Evolutionary conservation across 2,329 filamentous ascomycete genomes (phyloP).

Genomic region (Colletotrichum sp.): DNA sequence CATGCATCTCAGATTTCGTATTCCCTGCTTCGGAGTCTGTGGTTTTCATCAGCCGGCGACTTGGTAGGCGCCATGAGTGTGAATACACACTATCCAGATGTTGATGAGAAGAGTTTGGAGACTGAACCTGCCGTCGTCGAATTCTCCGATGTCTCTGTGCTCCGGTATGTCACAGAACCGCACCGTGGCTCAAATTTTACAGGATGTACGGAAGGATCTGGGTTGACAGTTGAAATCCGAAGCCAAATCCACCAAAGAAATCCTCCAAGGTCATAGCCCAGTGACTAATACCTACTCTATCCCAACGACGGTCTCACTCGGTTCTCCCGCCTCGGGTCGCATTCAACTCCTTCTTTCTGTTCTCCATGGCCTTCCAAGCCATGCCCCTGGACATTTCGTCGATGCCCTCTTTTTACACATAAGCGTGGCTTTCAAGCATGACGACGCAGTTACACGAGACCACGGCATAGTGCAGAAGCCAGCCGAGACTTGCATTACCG

Average conservation of each 20-base stretch:
- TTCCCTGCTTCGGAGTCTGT: background rate
- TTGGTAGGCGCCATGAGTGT: background rate
- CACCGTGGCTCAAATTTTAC: background rate
- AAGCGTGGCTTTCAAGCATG: background rate
- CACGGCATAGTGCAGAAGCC: background rate
- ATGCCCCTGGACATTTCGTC: background rate
- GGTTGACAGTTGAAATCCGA: background rate
- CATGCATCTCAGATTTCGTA: background rate
- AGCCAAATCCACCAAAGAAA: background rate
- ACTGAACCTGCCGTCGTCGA: background rate
- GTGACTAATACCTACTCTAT: background rate
- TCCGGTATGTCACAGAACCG: background rate
- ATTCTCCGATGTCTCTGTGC: background rate
- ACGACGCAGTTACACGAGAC: background rate
- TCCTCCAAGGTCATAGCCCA: background rate
- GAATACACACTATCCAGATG: background rate
- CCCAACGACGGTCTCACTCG: background rate
- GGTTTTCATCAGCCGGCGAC: background rate
- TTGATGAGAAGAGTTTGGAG: accelerated
- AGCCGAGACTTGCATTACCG: background rate
- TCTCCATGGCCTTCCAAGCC: background rate
- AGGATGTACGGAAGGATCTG: background rate
- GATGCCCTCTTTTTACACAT: background rate
- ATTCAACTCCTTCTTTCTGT: background rate
- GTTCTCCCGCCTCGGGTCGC: background rate